Base-by-base conservation (phyloP, 2,329 filamentous ascomycete genomes). In the Blumeriella jaapii region DNA sequence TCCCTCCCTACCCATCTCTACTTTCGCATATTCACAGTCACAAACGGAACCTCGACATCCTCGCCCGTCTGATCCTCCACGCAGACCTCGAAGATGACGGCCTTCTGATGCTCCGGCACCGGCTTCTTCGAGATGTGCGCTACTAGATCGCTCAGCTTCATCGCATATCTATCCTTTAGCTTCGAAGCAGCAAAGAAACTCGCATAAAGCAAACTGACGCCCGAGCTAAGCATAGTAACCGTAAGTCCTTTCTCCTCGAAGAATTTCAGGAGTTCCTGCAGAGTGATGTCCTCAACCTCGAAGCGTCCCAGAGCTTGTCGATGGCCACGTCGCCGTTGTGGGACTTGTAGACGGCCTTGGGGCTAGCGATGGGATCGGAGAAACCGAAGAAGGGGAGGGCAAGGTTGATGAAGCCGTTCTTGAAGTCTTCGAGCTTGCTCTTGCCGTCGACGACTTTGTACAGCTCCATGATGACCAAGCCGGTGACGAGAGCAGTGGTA, bases 261-360 rank as follows among this genome's bases (percentile, higher is more conserved):
- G 52, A 82, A 64, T 37, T 83, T 75, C 16, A 96, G 61, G 52
- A 98, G 82, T 57, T 96, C 77, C 55, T 74, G 69, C 32, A 98
- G 67, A 2, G 86, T 89, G 32, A 95, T 74, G 56, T 98, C 76
- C 11, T 81, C 71, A 22, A 94, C 69, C 65, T 96, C 87, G 53
- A 96, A 96, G 24, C 91, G 81, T 96, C 91, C 91, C 91, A 98
- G 36, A 98, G 80, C 68, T 93, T 93, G 67, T 98, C 91, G 51
- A 98, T 77, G 15, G 70, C 75, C 12, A 93, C 83, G 50, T 82
- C 80, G 54, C 82, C 82, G 26, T 82, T 63, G 34, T 78, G 79
- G 14, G 85, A 82, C 55, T 77, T 66, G 63, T 96, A 98, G 52
- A 75, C 83, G 46, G 89, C 83, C 71, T 95, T 96, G 18, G 87